Evolutionary conservation across 2,329 filamentous ascomycete species (phyloP).

Genomic region (Monilinia fructicola): DNA sequence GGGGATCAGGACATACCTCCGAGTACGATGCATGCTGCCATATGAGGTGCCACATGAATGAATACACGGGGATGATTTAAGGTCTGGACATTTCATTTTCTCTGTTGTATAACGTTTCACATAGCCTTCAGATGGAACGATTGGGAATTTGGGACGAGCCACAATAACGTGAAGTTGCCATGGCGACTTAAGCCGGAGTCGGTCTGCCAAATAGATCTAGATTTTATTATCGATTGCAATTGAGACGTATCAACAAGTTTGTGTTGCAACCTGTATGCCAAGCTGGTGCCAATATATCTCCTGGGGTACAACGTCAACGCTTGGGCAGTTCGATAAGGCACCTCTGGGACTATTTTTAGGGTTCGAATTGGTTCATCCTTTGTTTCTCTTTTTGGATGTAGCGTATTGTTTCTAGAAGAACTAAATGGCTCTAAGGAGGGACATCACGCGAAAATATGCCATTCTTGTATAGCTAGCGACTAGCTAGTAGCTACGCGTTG

Average conservation of each 20-base stretch:
- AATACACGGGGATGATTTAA: neutral
- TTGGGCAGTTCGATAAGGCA: neutral
- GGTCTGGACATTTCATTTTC: neutral
- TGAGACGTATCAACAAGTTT: neutral
- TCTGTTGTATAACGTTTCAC: neutral
- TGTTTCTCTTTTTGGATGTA: neutral
- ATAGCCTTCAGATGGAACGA: constrained; percentile 1
- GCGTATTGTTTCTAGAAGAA: neutral
- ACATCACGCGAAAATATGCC: too few species aligned
- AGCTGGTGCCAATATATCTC: neutral
- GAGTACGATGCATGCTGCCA: neutral
- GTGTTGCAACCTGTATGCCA: neutral
- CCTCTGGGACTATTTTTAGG: neutral
- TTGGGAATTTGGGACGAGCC: neutral
- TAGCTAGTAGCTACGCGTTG: too few species aligned
- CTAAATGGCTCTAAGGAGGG: too few species aligned
- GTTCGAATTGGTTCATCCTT: neutral
- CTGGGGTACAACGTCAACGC: neutral
- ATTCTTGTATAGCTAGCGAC: too few species aligned
- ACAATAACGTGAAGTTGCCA: neutral
- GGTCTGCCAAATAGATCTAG: neutral
- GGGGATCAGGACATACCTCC: constrained; percentile 1
- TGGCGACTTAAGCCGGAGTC: neutral
- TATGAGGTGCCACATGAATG: neutral
- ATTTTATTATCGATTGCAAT: neutral